A percentile compares a stretch with the other conserved stretches of the same genome.
These are phyloP conservation scores for Thielaviopsis musarum DNA, from an alignment of 2,329 filamentous ascomycete genomes.

Conservation along the genomic window DNA sequence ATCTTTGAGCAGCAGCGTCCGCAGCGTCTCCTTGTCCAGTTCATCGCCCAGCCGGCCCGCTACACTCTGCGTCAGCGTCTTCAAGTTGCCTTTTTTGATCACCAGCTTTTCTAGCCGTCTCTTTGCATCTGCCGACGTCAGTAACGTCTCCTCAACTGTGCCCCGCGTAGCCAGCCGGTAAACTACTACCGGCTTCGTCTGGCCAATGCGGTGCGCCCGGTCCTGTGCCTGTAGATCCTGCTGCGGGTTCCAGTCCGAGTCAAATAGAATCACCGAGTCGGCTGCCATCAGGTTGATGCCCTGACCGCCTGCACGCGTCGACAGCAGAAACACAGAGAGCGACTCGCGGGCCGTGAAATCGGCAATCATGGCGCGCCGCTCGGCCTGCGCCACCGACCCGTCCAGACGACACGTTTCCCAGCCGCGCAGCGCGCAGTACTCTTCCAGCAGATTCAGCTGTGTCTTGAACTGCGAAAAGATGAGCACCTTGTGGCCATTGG, in stretches of 20 bases:
- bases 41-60: conserved; percentile 31
- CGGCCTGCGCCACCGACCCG: conserved; percentile 61
- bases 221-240: conserved; percentile 95
- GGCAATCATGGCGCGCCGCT: conserved; percentile 53
- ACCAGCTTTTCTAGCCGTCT: conserved; percentile 84
- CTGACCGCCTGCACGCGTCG: conserved; percentile 81
- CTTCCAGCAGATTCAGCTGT: conserved; percentile 76
- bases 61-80: conserved; percentile 47
- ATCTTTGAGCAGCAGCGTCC: conserved; percentile 49
- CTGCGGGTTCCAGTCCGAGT: conserved; percentile 84
- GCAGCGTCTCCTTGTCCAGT: conserved; percentile 44
- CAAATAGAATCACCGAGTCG: conserved; percentile 85
- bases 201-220: conserved; percentile 84
- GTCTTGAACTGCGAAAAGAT: conserved; percentile 96
- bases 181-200: conserved; percentile 79
- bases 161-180: conserved; percentile 87
- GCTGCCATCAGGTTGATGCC: conserved; percentile 88
- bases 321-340: conserved; percentile 68
- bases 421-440: conserved; percentile 66
- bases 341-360: conserved; percentile 51
- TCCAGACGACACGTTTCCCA: conserved; percentile 87
- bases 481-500: conserved; percentile 68
- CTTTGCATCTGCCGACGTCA: conserved; percentile 81
- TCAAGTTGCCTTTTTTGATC: conserved; percentile 83
- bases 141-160: conserved; percentile 76